phyloP scores from a whole-genome alignment of 2,329 filamentous ascomycete species.

The Colletotrichum chlorophyti region DNA sequence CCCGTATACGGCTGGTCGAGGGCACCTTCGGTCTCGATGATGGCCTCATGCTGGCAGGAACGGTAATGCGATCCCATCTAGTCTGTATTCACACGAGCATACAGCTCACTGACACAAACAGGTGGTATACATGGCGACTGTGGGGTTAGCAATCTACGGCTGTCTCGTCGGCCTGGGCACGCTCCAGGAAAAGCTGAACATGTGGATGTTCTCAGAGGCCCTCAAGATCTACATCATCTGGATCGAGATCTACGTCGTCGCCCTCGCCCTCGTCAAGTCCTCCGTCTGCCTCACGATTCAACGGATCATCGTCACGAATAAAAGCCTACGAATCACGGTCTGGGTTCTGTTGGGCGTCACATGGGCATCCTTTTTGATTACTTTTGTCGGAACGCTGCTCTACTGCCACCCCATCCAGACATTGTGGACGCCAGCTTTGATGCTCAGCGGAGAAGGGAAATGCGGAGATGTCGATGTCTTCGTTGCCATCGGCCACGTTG shows the following conservation, averaged over 20 bases:
- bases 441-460: constrained; percentile 32
- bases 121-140: constrained; percentile 28
- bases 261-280: constrained; percentile 36
- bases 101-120: neutral
- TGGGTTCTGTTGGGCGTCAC: constrained; percentile 30
- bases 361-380: constrained; percentile 37
- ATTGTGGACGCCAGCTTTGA: constrained; percentile 38
- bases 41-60: constrained; percentile 28
- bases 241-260: constrained; percentile 36
- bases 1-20: constrained; percentile 13
- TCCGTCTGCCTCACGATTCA: constrained; percentile 45
- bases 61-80: neutral
- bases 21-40: constrained; percentile 29
- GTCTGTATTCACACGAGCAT: neutral
- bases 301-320: constrained; percentile 36
- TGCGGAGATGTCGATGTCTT: constrained; percentile 33
- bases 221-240: constrained; percentile 33
- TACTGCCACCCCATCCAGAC: constrained; percentile 40
- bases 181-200: constrained; percentile 32
- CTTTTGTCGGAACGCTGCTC: constrained; percentile 39
- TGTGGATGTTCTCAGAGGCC: constrained; percentile 33
- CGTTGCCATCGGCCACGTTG: constrained; percentile 36
- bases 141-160: constrained; percentile 28
- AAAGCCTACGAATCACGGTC: constrained; percentile 30
- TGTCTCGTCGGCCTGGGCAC: constrained; percentile 33